Evolutionary conservation across 2,329 filamentous ascomycete genomes (phyloP).

Genomic region (Penicillium sp.): DNA sequence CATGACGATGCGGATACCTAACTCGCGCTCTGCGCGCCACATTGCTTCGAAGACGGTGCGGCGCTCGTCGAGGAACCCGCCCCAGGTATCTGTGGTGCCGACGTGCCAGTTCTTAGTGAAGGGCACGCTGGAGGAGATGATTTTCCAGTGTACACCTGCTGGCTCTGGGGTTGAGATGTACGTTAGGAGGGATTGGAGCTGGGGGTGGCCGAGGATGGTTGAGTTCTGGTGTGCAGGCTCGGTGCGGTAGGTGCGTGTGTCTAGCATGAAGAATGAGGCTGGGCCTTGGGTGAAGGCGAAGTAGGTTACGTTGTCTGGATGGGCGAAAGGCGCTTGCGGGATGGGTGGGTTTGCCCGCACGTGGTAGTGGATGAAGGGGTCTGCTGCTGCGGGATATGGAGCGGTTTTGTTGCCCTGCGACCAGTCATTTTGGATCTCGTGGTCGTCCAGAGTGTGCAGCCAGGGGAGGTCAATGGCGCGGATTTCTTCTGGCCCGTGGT

Average conservation of each 20-base stretch:
- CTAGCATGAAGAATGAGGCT: slow-evolving; percentile 89
- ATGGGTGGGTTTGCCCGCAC: slow-evolving; percentile 76
- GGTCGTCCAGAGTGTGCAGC: slow-evolving; percentile 96
- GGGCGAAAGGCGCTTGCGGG: slow-evolving; percentile 47
- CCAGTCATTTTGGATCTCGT: slow-evolving; percentile 97
- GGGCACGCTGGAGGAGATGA: slow-evolving; percentile 83
- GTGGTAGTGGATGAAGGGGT: slow-evolving; percentile 86
- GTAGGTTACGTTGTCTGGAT: slow-evolving; percentile 67
- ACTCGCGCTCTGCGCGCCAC: slow-evolving; percentile 74
- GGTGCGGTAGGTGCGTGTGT: slow-evolving; percentile 83
- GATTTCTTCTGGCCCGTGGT: slow-evolving; percentile 56
- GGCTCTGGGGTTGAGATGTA: slow-evolving; percentile 74
- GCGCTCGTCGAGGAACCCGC: slow-evolving; percentile 81
- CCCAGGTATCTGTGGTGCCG: slow-evolving; percentile 88
- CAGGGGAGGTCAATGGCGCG: slow-evolving; percentile 70
- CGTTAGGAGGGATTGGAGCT: slow-evolving; percentile 73
- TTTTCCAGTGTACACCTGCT: slow-evolving; percentile 83
- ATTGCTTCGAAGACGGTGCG: slow-evolving; percentile 79
- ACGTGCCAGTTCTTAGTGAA: slow-evolving; percentile 98
- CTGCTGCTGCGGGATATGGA: slow-evolving; percentile 73
- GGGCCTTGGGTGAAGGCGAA: slow-evolving; percentile 88
- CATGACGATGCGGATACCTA: slow-evolving; percentile 74
- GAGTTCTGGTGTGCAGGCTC: slow-evolving; percentile 55
- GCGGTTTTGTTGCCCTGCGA: slow-evolving; percentile 70
- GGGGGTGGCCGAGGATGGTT: slow-evolving; percentile 79